Evolutionary conservation across 495 filamentous ascomycete genomes (phyloP), one percentile per base, ranked within the genome.

Genomic region (Xylaria acuta): DNA sequence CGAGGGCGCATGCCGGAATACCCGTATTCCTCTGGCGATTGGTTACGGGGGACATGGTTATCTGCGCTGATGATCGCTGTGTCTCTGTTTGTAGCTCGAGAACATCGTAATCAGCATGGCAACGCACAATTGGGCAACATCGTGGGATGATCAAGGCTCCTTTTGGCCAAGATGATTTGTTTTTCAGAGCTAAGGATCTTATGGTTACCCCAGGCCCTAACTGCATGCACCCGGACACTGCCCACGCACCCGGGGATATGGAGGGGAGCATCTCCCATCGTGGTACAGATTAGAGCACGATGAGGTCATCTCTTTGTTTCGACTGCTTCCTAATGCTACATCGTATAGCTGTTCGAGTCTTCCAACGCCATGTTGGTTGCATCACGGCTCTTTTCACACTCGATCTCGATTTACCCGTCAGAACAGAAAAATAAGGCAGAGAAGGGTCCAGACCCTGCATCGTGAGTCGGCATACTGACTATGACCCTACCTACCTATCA

Each of bases 391-490:
- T 59, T 38, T 20, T 11, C 22, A 1, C n/a, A n/a, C 56, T 60
- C n/a, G n/a, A n/a, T n/a, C n/a, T n/a, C n/a, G n/a, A n/a, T n/a
- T n/a, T n/a, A n/a, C n/a, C n/a, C n/a, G n/a, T n/a, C n/a, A n/a
- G n/a, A n/a, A n/a, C n/a, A 38, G 45, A 49, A 1, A 14, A n/a
- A n/a, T 49, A n/a, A 49, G 20, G 51, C 25, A 22, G 49, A 38
- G 58, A 60, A 60, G 6, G 34, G 63, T 34, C 63, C 27, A 47
- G 63, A 32, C 63, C 63, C 40, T 65, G 63, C 63, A 20, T 49
- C 16, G 20, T 22, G 58, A 60, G 9, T 30, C 51, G 11, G 51
- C 16, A 59, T 36, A 59, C 27, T 16, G 27, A 56, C n/a, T n/a
- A n/a, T n/a, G n/a, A n/a, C n/a, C n/a, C n/a, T n/a, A n/a, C n/a